Conservation (phyloP, 495 filamentous ascomycete genomes). For the Trichoderma asperelloides region DNA sequence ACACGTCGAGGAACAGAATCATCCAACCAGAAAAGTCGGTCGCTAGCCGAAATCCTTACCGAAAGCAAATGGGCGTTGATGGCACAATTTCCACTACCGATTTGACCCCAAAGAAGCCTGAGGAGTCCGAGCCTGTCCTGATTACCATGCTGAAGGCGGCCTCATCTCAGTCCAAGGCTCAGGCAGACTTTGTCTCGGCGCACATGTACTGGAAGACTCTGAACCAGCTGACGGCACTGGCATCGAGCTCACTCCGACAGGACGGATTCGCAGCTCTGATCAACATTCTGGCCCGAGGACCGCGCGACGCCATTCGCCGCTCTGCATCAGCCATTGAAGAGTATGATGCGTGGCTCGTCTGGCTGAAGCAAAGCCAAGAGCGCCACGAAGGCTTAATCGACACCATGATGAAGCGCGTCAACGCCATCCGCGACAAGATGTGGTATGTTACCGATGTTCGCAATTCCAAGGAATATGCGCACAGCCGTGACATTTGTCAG, state of each 20-base stretch:
- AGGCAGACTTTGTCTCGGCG: conserved; percentile 61
- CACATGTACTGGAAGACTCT: conserved; percentile 63
- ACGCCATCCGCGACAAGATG: conserved; percentile 83
- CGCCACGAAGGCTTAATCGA: conserved; percentile 57
- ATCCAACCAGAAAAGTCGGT: conserved; percentile 37
- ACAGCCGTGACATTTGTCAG: conserved; percentile 75
- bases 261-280: conserved; percentile 61
- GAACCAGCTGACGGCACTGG: conserved; percentile 51
- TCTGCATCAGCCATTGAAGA: conserved; percentile 59
- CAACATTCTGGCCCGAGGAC: conserved; percentile 59
- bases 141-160: conserved; percentile 63
- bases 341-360: conserved; percentile 67
- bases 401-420: conserved; percentile 56
- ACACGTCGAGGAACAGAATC: conserved; percentile 40
- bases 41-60: conserved; percentile 48
- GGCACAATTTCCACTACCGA: conserved; percentile 21
- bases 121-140: conserved; percentile 35
- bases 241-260: conserved; percentile 51
- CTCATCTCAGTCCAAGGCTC: conserved; percentile 53
- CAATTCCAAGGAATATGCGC: conserved; percentile 83
- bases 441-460: conserved; percentile 97
- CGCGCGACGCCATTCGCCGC: conserved; percentile 56
- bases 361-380: conserved; percentile 65
- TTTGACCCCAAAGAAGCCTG: conserved; percentile 15
- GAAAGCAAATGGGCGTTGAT: conserved; percentile 24